Conservation (phyloP, 2,329 filamentous ascomycete genomes). For the Paecilomyces dactylethromorphus region DNA sequence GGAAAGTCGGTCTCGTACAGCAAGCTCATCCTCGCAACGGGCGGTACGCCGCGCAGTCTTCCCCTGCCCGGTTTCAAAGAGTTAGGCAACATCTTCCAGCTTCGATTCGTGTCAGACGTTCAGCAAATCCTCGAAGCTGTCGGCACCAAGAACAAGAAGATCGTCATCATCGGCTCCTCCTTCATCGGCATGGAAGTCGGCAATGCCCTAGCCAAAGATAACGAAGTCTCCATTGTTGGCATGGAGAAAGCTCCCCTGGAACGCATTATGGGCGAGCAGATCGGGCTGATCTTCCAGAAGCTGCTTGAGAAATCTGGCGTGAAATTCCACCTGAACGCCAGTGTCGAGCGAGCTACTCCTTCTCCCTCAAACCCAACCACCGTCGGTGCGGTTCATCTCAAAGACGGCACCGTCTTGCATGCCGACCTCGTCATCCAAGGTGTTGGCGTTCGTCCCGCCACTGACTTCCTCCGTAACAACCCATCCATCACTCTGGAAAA, state of each 20-base stretch:
- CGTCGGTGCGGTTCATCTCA: constrained; percentile 74
- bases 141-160: constrained; percentile 77
- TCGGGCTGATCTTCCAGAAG: constrained; percentile 74
- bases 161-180: constrained; percentile 84
- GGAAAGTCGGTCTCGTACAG: constrained; percentile 70
- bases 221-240: constrained; percentile 78
- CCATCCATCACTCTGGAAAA: constrained; percentile 62
- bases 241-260: constrained; percentile 83
- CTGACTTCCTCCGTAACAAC: constrained; percentile 72
- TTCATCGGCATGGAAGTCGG: constrained; percentile 99
- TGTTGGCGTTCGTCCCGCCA: constrained; percentile 80
- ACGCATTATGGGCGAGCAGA: constrained; percentile 72
- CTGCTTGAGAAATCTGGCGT: constrained; percentile 78
- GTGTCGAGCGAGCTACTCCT: constrained; percentile 75
- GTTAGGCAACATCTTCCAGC: constrained; percentile 77
- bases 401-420: constrained; percentile 76
- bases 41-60: constrained; percentile 67
- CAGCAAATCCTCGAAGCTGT: constrained; percentile 73
- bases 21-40: constrained; percentile 86
- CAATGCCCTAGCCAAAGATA: constrained; percentile 70
- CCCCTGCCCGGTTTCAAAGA: constrained; percentile 82
- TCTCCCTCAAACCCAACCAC: constrained; percentile 60
- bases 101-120: constrained; percentile 71
- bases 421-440: constrained; percentile 90
- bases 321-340: constrained; percentile 76